Percentiles rank a stretch among this genome's conserved stretches.
These are phyloP conservation scores for Odontarrhena argentea DNA, from an alignment of 345 rosid genomes.

Conservation along the genomic window DNA sequence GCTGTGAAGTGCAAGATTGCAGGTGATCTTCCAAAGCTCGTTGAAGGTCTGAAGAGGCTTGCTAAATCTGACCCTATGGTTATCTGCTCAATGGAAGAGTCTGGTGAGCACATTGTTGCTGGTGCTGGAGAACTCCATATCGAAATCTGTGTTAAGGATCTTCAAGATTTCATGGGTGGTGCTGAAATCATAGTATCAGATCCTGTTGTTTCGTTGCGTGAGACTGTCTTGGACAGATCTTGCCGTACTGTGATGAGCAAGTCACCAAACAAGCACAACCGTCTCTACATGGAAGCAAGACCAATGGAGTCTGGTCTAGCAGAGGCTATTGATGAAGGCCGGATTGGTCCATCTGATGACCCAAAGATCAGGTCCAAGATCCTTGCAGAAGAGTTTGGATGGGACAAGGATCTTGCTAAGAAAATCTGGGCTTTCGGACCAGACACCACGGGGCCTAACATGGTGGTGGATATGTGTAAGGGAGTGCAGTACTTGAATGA, in stretches of 20 bases:
- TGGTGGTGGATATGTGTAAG: conserved; percentile 79
- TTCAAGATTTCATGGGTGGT: conserved; percentile 76
- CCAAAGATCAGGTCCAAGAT: conserved; percentile 74
- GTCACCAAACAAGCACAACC: conserved; percentile 57
- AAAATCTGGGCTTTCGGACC: conserved; percentile 87
- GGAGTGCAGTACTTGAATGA: conserved; percentile 84
- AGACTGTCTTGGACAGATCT: conserved; percentile 39
- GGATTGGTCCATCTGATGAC: conserved; percentile 73
- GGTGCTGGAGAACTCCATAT: conserved; percentile 81
- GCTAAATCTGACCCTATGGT: conserved; percentile 90
- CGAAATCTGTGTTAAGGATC: conserved; percentile 73
- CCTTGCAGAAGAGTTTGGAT: conserved; percentile 66
- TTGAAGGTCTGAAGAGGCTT: conserved; percentile 72
- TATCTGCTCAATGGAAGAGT: conserved; percentile 67
- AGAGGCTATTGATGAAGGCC: conserved; percentile 77
- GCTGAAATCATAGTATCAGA: conserved; percentile 67
- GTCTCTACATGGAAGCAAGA: conserved; percentile 79
- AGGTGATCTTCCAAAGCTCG: conserved; percentile 77
- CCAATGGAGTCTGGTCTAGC: conserved; percentile 76
- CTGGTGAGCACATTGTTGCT: conserved; percentile 79
- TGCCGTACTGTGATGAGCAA: conserved; percentile 35
- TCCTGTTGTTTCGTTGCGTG: conserved; percentile 76
- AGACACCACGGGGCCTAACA: conserved; percentile 75
- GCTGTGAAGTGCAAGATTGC: conserved; percentile 81
- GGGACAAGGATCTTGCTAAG: conserved; percentile 86